Conservation (phyloP, 441 rosid genomes). For the Eutrema salsugineum region DNA sequence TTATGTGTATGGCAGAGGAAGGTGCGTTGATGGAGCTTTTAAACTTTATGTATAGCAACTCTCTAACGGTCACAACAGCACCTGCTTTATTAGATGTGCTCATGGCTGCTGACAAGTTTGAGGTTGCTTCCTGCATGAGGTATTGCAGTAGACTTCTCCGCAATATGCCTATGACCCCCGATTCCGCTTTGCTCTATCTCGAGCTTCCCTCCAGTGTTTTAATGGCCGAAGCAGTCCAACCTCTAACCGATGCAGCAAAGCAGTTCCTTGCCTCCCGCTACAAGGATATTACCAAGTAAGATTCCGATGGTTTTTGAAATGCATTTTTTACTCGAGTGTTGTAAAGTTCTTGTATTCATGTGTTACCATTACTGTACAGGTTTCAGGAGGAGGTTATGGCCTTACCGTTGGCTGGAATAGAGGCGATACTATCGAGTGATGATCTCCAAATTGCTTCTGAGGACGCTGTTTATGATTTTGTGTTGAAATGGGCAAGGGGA, state of each 20-base stretch:
- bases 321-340: background rate
- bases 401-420: constrained; percentile 62
- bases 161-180: constrained; percentile 56
- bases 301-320: background rate
- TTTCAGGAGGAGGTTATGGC: constrained; percentile 57
- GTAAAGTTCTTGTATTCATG: background rate
- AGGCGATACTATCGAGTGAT: constrained; percentile 60
- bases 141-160: constrained; percentile 59
- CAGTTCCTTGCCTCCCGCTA: constrained; percentile 56
- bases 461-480: constrained; percentile 61
- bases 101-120: constrained; percentile 77
- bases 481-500: constrained; percentile 51
- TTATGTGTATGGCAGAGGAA: constrained; percentile 49
- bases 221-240: constrained; percentile 68
- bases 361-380: constrained; percentile 29
- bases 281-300: constrained; percentile 61
- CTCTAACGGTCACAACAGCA: constrained; percentile 43
- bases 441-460: constrained; percentile 66
- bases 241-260: constrained; percentile 66
- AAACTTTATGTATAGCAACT: constrained; percentile 58
- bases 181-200: constrained; percentile 62
- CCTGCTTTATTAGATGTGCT: constrained; percentile 61
- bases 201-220: constrained; percentile 67
- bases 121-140: constrained; percentile 77
- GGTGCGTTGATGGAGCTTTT: constrained; percentile 64